Evolutionary conservation across 108 stramenopile genomes (phyloP).

Genomic region (Cyclotella distinguenda): DNA sequence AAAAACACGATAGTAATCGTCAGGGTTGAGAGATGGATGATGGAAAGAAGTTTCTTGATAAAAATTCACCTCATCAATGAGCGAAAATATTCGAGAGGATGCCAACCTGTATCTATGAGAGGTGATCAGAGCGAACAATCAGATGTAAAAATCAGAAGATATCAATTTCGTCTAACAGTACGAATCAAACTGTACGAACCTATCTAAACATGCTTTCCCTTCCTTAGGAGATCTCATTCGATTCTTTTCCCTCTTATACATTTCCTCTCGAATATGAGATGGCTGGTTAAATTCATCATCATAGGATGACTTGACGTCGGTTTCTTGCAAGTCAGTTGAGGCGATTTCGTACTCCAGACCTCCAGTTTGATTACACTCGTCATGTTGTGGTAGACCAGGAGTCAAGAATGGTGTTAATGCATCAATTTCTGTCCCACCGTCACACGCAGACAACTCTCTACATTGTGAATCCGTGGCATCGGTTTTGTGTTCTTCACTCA

Average conservation of each 20-base stretch:
- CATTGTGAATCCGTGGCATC: too few relatives aligned
- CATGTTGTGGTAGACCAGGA: too few relatives aligned
- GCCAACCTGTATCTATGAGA: constrained; percentile 63
- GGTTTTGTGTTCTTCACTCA: too few relatives aligned
- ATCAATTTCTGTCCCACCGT: too few relatives aligned
- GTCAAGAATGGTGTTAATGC: too few relatives aligned
- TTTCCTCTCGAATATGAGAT: constrained; percentile 41
- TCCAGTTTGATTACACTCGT: too few relatives aligned
- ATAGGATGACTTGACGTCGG: constrained; percentile 44
- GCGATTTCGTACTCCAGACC: neutral
- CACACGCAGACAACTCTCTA: too few relatives aligned
- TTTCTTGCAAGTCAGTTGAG: neutral
- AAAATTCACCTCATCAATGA: constrained; percentile 57
- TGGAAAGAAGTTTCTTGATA: too few relatives aligned
- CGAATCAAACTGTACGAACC: constrained; percentile 16
- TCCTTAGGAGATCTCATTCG: constrained; percentile 55
- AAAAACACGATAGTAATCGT: too few relatives aligned
- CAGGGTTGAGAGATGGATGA: too few relatives aligned
- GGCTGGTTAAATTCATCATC: constrained; percentile 57
- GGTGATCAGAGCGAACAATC: neutral
- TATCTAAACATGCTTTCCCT: constrained; percentile 86
- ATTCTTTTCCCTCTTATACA: constrained; percentile 54
- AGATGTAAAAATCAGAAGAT: neutral
- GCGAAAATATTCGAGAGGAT: constrained; percentile 66
- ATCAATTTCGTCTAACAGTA: neutral